Conservation (phyloP, 805 yeast species). For the Barnettozyma californica region DNA sequence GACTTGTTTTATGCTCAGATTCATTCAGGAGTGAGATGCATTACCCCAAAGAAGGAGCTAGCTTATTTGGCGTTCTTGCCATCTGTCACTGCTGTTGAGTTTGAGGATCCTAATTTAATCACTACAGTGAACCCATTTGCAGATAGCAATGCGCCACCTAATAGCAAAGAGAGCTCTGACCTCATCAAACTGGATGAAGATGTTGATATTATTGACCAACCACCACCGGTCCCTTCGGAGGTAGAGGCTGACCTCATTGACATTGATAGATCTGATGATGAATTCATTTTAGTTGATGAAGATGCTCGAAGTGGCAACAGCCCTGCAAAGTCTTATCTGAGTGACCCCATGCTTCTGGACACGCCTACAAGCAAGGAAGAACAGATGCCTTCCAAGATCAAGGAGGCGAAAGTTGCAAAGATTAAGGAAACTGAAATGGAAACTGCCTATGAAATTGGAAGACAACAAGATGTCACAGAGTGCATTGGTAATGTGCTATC, state of each 20-base stretch:
- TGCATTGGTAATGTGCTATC: conserved; percentile 91
- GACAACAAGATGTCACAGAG: conserved; percentile 97
- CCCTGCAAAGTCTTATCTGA: background rate
- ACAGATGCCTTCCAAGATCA: background rate
- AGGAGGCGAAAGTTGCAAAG: conserved; percentile 23
- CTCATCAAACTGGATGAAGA: conserved; percentile 2
- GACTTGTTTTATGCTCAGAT: conserved; percentile 68
- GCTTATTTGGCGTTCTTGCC: conserved; percentile 86
- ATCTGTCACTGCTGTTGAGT: conserved; percentile 58
- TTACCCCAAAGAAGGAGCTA: conserved; percentile 76
- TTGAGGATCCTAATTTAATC: conserved; percentile 18
- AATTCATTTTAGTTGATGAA: conserved; percentile 17
- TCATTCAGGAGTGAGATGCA: conserved; percentile 53
- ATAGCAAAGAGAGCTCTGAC: background rate
- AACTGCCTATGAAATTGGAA: conserved; percentile 70
- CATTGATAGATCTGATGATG: conserved; percentile 6
- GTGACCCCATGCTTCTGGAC: conserved; percentile 5
- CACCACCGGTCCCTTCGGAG: background rate
- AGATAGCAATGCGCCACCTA: background rate
- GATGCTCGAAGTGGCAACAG: conserved; percentile 18
- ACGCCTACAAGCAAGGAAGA: conserved; percentile 2
- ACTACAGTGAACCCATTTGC: background rate
- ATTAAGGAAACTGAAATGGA: conserved; percentile 58
- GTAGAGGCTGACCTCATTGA: conserved; percentile 6
- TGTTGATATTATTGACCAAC: background rate